These are phyloP conservation scores for Xylaria intraflava DNA, from an alignment of 495 filamentous ascomycete species.

Conservation along the genomic window DNA sequence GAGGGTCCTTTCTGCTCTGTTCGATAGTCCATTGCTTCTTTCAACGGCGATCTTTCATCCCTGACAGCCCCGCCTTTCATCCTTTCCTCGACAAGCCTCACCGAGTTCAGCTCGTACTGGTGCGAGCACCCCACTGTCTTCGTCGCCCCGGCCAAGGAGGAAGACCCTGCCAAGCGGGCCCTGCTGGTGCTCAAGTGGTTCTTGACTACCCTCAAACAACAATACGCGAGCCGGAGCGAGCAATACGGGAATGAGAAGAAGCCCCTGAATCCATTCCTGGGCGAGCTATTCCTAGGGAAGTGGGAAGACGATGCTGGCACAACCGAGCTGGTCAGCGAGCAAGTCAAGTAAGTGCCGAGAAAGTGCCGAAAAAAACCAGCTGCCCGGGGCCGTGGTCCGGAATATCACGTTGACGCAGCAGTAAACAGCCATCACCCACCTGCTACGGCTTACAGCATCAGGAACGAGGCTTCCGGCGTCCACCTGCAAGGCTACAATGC, in stretches of 20 bases:
- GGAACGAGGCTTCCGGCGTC: constrained; percentile 75
- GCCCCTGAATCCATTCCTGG: constrained; percentile 85
- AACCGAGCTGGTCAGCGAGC: constrained; percentile 58
- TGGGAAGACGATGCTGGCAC: constrained; percentile 75
- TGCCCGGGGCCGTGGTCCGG: neutral
- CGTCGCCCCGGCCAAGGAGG: constrained; percentile 74
- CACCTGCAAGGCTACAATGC: constrained; percentile 93
- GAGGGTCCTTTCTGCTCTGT: neutral
- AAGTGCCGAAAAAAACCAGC: too few species aligned
- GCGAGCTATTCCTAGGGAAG: constrained; percentile 83
- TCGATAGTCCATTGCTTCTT: constrained; percentile 80
- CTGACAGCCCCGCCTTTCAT: constrained; percentile 96
- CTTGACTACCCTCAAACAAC: constrained; percentile 88
- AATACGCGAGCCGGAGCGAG: constrained; percentile 86
- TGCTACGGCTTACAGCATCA: constrained; percentile 88
- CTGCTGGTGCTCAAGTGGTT: constrained; percentile 95
- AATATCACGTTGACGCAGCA: constrained; percentile 47
- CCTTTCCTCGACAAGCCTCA: constrained; percentile 81
- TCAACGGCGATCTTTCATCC: constrained; percentile 91
- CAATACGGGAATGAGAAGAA: constrained; percentile 95
- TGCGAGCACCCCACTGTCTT: constrained; percentile 86
- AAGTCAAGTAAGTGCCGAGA: constrained; percentile 55
- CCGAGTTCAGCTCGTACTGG: constrained; percentile 97
- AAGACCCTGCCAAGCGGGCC: constrained; percentile 75
- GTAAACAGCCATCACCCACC: constrained; percentile 83